Evolutionary conservation across 495 filamentous ascomycete species (phyloP).

Genomic region (Baudoinia panamericana): DNA sequence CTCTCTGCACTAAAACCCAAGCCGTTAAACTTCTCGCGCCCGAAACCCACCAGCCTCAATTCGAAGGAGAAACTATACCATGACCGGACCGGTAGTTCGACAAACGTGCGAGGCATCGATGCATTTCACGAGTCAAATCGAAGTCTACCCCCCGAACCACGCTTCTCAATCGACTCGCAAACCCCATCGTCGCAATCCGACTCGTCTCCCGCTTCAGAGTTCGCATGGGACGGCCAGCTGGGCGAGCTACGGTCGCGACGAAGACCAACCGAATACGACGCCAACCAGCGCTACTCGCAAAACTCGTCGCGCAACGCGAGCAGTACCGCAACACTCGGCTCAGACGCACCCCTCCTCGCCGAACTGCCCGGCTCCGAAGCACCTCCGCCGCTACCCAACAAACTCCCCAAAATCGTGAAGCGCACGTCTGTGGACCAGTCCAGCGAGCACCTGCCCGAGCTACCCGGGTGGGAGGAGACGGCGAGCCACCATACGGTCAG

Average conservation of each 20-base stretch:
- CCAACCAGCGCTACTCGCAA: slow-evolving; percentile 8
- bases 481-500: slow-evolving; percentile 19
- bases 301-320: background rate
- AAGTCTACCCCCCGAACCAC: slow-evolving; percentile 10
- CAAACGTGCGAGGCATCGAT: slow-evolving; percentile 1
- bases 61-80: slow-evolving; percentile 6
- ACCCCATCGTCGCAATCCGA: background rate
- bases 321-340: background rate
- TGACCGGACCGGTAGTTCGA: slow-evolving; percentile 3
- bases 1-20: background rate
- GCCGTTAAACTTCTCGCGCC: slow-evolving; percentile 17
- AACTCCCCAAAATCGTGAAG: slow-evolving; percentile 11
- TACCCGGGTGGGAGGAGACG: slow-evolving; percentile 6
- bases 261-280: slow-evolving; percentile 6
- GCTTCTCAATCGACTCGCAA: slow-evolving; percentile 15
- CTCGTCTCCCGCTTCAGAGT: slow-evolving; percentile 8
- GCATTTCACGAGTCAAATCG: slow-evolving; percentile 10
- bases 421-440: slow-evolving; percentile 17
- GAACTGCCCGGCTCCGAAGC: slow-evolving; percentile 6
- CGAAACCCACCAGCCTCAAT: slow-evolving; percentile 1
- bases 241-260: slow-evolving; percentile 8
- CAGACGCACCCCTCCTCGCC: slow-evolving; percentile 1
- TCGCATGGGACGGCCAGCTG: slow-evolving; percentile 12
- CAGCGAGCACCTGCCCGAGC: slow-evolving; percentile 3
- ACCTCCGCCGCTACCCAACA: slow-evolving; percentile 6